Conservation (phyloP, 306 rosid genomes). For the Quercus glauca region DNA sequence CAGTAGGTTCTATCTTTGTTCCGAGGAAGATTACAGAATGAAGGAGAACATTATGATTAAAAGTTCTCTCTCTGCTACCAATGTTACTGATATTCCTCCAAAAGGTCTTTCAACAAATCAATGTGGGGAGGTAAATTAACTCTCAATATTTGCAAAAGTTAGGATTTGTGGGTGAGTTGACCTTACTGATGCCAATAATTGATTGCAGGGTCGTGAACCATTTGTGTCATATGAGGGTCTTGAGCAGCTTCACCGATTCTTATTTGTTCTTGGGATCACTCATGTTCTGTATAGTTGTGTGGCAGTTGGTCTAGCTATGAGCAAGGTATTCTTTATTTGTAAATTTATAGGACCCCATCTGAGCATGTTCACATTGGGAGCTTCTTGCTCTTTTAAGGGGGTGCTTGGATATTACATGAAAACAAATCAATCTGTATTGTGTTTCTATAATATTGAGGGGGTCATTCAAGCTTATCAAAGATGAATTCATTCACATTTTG, state of each 20-base stretch:
- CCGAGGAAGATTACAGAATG: conserved; percentile 48
- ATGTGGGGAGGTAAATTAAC: conserved; percentile 66
- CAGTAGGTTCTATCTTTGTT: conserved; percentile 67
- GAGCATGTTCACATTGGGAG: neutral
- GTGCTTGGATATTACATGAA: neutral
- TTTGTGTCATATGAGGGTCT: conserved; percentile 96
- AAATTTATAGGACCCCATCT: neutral
- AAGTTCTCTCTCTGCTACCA: conserved; percentile 38
- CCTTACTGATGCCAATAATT: conserved; percentile 18
- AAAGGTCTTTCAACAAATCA: conserved; percentile 40
- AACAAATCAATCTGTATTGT: neutral
- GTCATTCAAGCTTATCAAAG: neutral
- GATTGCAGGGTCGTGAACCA: conserved; percentile 85
- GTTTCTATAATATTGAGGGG: neutral
- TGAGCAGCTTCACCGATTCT: conserved; percentile 90
- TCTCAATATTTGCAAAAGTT: neutral
- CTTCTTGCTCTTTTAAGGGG: neutral
- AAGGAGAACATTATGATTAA: conserved; percentile 30
- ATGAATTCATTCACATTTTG: neutral
- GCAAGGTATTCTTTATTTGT: conserved; percentile 48
- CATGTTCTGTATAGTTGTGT: conserved; percentile 90
- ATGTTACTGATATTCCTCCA: conserved; percentile 39
- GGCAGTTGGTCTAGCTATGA: conserved; percentile 94
- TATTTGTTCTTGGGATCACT: conserved; percentile 92
- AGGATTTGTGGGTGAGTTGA: neutral